Evolutionary conservation across 1,284 basidiomycete species (phyloP).

Genomic region (Neonothopanus nambi): DNA sequence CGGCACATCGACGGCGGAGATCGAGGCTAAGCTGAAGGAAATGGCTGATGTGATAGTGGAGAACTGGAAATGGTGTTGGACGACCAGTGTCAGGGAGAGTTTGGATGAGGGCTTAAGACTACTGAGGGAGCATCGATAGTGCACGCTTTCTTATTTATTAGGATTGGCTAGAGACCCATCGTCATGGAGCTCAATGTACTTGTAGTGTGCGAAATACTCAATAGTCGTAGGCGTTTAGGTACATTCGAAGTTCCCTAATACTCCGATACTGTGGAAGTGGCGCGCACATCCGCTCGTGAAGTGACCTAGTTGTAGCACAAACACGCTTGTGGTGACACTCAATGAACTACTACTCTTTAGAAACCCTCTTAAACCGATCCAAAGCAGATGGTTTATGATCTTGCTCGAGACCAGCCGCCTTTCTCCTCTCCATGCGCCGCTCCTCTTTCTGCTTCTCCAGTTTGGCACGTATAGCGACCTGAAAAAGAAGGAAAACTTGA

Average conservation of each 20-base stretch:
- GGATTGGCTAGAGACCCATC: too few species aligned
- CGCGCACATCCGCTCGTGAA: too few species aligned
- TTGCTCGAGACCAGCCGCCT: constrained; percentile 40
- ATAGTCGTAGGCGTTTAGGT: too few species aligned
- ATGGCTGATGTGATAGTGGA: constrained; percentile 25
- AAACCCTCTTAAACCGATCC: constrained; percentile 55
- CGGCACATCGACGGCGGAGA: constrained; percentile 14
- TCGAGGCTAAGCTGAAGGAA: constrained; percentile 23
- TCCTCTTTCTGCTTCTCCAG: constrained; percentile 65
- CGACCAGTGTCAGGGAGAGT: constrained; percentile 33
- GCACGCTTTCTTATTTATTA: too few species aligned
- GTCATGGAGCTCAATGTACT: too few species aligned
- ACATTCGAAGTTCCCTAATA: too few species aligned
- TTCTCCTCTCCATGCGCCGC: constrained; percentile 41
- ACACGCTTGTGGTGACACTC: not conserved
- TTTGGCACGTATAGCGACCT: constrained; percentile 72
- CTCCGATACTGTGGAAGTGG: too few species aligned
- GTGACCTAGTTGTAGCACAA: too few species aligned
- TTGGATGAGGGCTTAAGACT: constrained; percentile 22
- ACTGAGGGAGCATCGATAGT: not conserved
- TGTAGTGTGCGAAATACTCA: too few species aligned
- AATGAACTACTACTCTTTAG: not conserved
- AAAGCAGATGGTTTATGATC: constrained; percentile 58
- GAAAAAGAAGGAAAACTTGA: constrained; percentile 11
- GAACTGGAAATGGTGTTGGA: constrained; percentile 44